Conservation (phyloP, 106 monocot species). For the Acorus gramineus region DNA sequence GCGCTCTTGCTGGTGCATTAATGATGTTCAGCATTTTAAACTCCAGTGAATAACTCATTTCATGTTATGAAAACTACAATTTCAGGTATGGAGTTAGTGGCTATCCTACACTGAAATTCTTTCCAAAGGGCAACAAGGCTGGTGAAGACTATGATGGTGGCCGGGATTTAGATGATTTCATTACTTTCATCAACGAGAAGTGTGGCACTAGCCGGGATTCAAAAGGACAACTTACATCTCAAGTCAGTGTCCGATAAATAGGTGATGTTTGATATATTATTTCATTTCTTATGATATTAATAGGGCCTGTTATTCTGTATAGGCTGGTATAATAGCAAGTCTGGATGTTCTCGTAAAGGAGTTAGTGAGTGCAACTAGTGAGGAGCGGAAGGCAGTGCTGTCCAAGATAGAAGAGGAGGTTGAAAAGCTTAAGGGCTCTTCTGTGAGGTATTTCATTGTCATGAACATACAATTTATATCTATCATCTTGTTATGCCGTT, state of each 20-base stretch:
- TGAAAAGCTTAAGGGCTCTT: constrained; percentile 55
- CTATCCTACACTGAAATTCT: constrained; percentile 90
- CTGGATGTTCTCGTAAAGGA: constrained; percentile 78
- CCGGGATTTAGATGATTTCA: constrained; percentile 70
- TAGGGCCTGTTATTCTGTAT: neutral
- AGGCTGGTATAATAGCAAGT: constrained; percentile 69
- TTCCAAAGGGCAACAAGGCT: constrained; percentile 84
- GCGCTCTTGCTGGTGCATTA: too few species aligned
- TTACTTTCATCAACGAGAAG: constrained; percentile 80
- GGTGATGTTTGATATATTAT: neutral
- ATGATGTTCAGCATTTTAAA: too few species aligned
- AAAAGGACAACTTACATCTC: constrained; percentile 77
- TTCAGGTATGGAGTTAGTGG: constrained; percentile 89
- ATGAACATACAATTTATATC: too few species aligned
- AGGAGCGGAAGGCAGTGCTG: constrained; percentile 49
- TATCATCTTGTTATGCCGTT: too few species aligned
- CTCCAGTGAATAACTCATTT: neutral
- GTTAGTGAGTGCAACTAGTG: constrained; percentile 41
- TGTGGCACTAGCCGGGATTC: constrained; percentile 76
- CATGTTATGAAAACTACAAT: neutral
- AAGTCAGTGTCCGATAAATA: constrained; percentile 26
- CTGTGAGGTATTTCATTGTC: constrained; percentile 39
- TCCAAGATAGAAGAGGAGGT: constrained; percentile 69
- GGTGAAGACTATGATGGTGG: constrained; percentile 88
- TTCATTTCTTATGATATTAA: neutral